Base-by-base conservation (phyloP, 371 early-diverging fungal species). In the Actinomortierella wolfii region DNA sequence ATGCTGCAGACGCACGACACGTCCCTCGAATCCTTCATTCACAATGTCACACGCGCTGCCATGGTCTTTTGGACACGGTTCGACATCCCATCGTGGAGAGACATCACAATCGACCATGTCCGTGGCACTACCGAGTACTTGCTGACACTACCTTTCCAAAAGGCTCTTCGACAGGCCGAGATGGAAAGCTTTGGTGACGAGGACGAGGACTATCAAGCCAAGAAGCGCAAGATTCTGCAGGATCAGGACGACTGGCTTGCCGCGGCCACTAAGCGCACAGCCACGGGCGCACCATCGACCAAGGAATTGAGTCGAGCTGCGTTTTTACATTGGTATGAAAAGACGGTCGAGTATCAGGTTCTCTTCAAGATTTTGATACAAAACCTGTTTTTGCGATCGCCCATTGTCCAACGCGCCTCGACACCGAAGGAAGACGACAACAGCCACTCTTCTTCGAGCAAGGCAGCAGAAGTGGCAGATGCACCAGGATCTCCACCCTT, bases 41-140 rank as follows among this genome's bases (percentile, higher is more conserved):
- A 58, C 8, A 66, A 66, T 28, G 63, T 73, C 18, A 59, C 67
- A 2, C 56, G 73, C 5, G 73, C 73, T 0, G 73, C 55, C 13
- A 66, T 73, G 73, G 63, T 50, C 15, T 66, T 66, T 56, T 73
- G 73, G 73, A 15, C 62, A 39, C 67, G 67, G 23, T 66, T 66
- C 13, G 73, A 73, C 18, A 46, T 73, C 14, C 41, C 14, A 4
- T 73, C 73, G 0, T 73, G 73, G 73, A 58, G 26, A 21, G 67
- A 73, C n/a, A 56, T 73, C 13, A 24, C 18, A 8, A 67, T 52
- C 18, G 59, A 62, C 17, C 59, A 59, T 34, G 47, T 53, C 1
- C 49, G 53, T 6, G 54, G 63, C 0, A 73, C 73, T 1, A 56
- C 67, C 11, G 73, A 63, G 54, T 73, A 66, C 42, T 41, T 73